Evolutionary conservation across 2,329 filamentous ascomycete genomes (phyloP).

Genomic region (Nothophaeocryptopus gaeumannii): DNA sequence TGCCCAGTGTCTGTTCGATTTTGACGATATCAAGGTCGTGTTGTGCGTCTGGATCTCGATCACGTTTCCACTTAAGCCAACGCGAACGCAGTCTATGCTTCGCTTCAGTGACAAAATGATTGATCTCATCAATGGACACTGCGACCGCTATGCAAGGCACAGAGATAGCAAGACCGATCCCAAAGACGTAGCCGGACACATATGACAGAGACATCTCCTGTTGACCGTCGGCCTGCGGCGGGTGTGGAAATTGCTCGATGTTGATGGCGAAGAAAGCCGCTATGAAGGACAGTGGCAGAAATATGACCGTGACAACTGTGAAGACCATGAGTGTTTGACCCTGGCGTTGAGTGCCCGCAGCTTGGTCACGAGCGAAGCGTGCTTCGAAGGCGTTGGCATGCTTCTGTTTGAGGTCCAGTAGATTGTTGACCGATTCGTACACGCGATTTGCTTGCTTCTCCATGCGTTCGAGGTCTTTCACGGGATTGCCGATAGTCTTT

Average conservation of each 20-base stretch:
- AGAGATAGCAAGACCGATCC: slow-evolving; percentile 54
- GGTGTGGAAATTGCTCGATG: slow-evolving; percentile 47
- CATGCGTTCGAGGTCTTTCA: slow-evolving; percentile 59
- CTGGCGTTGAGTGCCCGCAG: slow-evolving; percentile 58
- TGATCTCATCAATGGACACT: slow-evolving; percentile 20
- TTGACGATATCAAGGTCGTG: slow-evolving; percentile 5
- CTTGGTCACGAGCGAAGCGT: slow-evolving; percentile 60
- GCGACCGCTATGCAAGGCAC: slow-evolving; percentile 36
- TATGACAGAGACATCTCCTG: slow-evolving; percentile 39
- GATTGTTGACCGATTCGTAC: slow-evolving; percentile 58
- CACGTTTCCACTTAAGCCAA: slow-evolving; percentile 4
- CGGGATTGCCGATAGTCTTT: slow-evolving; percentile 50
- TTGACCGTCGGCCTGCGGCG: slow-evolving; percentile 16
- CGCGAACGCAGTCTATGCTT: slow-evolving; percentile 4
- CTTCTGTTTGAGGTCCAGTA: slow-evolving; percentile 67
- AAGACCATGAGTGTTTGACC: slow-evolving; percentile 59
- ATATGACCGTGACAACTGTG: slow-evolving; percentile 59
- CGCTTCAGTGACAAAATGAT: slow-evolving; percentile 5
- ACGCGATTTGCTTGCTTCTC: slow-evolving; percentile 60
- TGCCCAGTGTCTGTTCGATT: slow-evolving; percentile 15
- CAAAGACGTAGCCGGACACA: slow-evolving; percentile 56
- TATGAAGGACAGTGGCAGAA: slow-evolving; percentile 56
- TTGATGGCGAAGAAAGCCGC: slow-evolving; percentile 57
- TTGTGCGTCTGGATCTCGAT: slow-evolving; percentile 1
- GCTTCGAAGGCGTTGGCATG: slow-evolving; percentile 67